Base-by-base conservation (phyloP, 495 filamentous ascomycete genomes). In the Oleoguttula mirabilis region DNA sequence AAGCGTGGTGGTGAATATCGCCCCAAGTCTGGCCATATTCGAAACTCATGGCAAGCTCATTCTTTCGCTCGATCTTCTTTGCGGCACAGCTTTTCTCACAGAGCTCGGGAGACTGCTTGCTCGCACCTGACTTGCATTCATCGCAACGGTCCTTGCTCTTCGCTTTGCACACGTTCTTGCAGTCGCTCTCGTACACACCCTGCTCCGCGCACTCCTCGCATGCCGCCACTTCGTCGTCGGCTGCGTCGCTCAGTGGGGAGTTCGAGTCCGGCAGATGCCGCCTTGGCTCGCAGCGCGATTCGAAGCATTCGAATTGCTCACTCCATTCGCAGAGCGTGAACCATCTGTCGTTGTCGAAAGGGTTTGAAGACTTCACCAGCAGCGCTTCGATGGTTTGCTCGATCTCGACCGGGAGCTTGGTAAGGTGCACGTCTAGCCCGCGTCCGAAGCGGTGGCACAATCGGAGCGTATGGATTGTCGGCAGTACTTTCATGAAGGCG, bases 401-500 rank as follows among this genome's bases (percentile, higher is more conserved):
- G 15, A 47, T 21, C 39, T 52, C 48, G 3, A 31, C 17, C 5
- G 48, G 43, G 8, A 52, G 38, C 31, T 36, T 52, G 21, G 39
- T 43, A 21, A 52, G 39, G 27, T 47, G 38, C 4, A 43, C 43
- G n/a, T 32, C 31, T 3, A 15, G 25, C 0, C 48, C 48, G 25
- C 42, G 31, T 0, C 48, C 48, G 33, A 52, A 52, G n/a, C 37
- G 38, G 16, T 52, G 25, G 20, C 43, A 41, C 6, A 43, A 15
- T 4, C 48, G 25, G 4, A 52, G 22, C 10, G 42, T 25, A 14
- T 27, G n/a, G 19, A 50, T 16, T 1, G 19, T 21, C 15, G 47
- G 42, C 14, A 36, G 31, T n/a, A 27, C 16, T 21, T 17, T 14
- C 12, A 5, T 19, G 16, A 31, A 43, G 7, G 31, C 22, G 10